Evolutionary conservation across 257 asterid species (phyloP).

Genomic region (Fraxinus cuspidata): DNA sequence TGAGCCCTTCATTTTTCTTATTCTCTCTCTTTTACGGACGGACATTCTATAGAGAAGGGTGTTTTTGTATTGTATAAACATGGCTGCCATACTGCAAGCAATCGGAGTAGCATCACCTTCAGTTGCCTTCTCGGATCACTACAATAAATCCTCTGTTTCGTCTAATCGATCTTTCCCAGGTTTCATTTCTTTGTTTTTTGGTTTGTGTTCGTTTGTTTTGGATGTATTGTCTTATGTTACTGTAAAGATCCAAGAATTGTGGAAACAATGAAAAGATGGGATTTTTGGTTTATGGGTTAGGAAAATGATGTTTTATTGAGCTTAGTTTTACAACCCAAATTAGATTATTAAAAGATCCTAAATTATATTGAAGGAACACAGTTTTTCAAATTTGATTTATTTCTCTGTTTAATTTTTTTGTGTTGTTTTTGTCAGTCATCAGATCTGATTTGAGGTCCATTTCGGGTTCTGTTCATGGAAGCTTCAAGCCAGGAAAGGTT

Average conservation of each 20-base stretch:
- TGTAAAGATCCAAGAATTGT: background rate
- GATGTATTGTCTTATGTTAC: background rate
- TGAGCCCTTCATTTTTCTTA: background rate
- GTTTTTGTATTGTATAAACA: background rate
- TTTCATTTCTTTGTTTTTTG: background rate
- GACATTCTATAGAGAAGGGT: background rate
- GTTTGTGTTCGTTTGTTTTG: background rate
- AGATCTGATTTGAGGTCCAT: slow-evolving; percentile 51
- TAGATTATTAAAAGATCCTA: background rate
- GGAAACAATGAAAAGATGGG: background rate
- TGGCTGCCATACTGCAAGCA: slow-evolving; percentile 45
- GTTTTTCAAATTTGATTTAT: background rate
- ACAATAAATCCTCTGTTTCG: slow-evolving; percentile 30
- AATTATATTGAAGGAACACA: slow-evolving; percentile 8
- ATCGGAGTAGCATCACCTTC: slow-evolving; percentile 51
- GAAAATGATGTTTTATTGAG: background rate
- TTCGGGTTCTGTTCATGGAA: slow-evolving; percentile 30
- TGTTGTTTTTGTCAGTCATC: slow-evolving; percentile 36
- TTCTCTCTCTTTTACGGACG: slow-evolving; percentile 7
- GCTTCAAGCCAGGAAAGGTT: slow-evolving; percentile 39
- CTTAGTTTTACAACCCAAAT: background rate
- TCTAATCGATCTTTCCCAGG: slow-evolving; percentile 27
- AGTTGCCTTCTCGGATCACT: slow-evolving; percentile 44
- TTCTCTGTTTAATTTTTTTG: slow-evolving; percentile 10
- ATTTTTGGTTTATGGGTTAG: slow-evolving; percentile 18